Evolutionary conservation across 1,284 basidiomycete genomes (phyloP).

Genomic region (Puccinia coronata): DNA sequence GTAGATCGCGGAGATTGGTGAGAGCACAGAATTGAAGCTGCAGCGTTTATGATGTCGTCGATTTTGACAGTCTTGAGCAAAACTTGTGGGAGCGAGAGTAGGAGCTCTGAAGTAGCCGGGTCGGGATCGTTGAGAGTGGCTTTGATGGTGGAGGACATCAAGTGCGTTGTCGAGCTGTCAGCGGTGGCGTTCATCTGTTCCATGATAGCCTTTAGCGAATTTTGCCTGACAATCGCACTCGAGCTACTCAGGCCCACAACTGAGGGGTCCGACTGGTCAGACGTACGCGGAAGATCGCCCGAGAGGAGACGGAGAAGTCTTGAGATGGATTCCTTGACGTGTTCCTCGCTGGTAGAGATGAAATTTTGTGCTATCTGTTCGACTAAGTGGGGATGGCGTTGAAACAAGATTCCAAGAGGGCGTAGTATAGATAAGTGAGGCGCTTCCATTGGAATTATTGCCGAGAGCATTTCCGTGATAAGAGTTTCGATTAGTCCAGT

Average conservation of each 20-base stretch:
- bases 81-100: constrained; percentile 32
- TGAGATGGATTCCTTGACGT: constrained; percentile 21
- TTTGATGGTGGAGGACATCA: constrained; percentile 22
- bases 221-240: constrained; percentile 34
- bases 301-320: constrained; percentile 38
- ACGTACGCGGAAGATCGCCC: constrained; percentile 20
- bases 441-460: constrained; percentile 12
- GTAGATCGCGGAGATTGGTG: constrained; percentile 28
- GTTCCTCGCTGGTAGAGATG: neutral
- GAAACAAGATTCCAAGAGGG: constrained; percentile 39
- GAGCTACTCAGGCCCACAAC: constrained; percentile 42
- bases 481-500: neutral
- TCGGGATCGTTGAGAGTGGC: constrained; percentile 35
- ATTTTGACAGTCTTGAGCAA: neutral
- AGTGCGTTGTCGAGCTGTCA: neutral
- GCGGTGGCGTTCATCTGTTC: constrained; percentile 12
- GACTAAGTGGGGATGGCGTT: constrained; percentile 32
- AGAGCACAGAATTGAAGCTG: constrained; percentile 1
- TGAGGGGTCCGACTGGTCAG: constrained; percentile 1
- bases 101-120: constrained; percentile 23
- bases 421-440: constrained; percentile 29
- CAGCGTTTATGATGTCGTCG: constrained; percentile 16
- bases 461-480: constrained; percentile 20
- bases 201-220: constrained; percentile 25
- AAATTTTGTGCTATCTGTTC: constrained; percentile 25